Base-by-base conservation (phyloP, 768 basidiomycete species). In the Lactarius vividus region DNA sequence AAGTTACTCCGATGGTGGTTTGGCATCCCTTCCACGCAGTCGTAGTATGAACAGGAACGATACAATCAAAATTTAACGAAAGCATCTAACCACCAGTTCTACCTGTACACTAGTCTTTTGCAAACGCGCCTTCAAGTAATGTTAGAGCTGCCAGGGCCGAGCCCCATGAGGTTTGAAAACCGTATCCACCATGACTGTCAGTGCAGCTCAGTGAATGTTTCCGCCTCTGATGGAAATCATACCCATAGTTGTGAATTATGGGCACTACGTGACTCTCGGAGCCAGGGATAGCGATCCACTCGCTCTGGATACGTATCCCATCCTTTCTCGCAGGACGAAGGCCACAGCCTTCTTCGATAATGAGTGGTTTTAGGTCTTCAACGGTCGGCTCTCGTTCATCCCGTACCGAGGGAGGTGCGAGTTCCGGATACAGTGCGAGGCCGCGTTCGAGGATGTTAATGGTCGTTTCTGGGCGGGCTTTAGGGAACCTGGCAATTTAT, bases 171-270 rank as follows among this genome's bases (percentile, higher is more conserved):
- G 84, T 80, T 65, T 85, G 83, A 67, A 82, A 89, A 1, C 87
- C 88, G 66, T 80, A 83, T 10, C 88, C 87, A 8, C 81, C 81
- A 72, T 90, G 88, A 53, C 86, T 86, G 56, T n/a, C 28, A 13
- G 33, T 40, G 2, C 13, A 49, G 18, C 42, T 57, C 33, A 31
- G 52, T 10, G 16, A 35, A 11, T 35, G 44, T 20, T 8, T 15
- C 35, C 20, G 8, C 4, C 11, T 31, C 26, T 3, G 39, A 20
- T 18, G 61, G 28, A 26, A 23, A 6, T 75, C 82, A 72, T 72
- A 86, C 84, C 88, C 88, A 69, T 89, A 88, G 72, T 90, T 88
- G 70, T 85, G 79, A 0, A 88, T 79, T 29, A 88, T 73, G 0
- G 85, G 85, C 18, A 85, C 74, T 63, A 71, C 76, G 23, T 62